Base-by-base conservation (phyloP, 441 rosid species). In the Cnidoscolus chayamansa region DNA sequence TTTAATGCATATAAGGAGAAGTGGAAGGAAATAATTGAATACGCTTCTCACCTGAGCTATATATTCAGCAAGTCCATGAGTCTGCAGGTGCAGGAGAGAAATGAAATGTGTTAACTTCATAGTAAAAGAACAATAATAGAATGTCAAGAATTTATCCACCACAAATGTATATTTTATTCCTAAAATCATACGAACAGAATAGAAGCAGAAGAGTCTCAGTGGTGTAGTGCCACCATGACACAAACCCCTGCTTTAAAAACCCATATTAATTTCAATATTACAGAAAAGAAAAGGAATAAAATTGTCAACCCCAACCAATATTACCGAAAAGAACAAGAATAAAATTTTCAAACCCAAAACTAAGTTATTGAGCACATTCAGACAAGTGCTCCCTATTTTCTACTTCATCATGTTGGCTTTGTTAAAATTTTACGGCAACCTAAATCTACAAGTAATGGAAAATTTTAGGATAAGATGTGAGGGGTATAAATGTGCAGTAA, bases 11-110 rank as follows among this genome's bases (percentile, higher is more conserved):
- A 61, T 9, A 51, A 31, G 60, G 17, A 63, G n/a, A 49, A 32
- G 43, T 43, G 40, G 58, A 68, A 45, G 64, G 10, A 68, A 69
- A 10, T 65, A 45, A 71, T 57, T 67, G 58, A 74, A 79, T 17
- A 62, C 68, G 60, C 68, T 57, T 72, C 77, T 83, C 81, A 91
- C 98, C 89, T 94, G 97, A 85, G 99, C 98, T 72, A 94, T 90
- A 77, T 90, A 94, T 83, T 94, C 99, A 35, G 99, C 99, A 81
- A 94, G 87, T 64, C 98, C 97, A 82, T 89, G 92, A 72, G 91
- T 89, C 99, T 94, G 90, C 80, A 85, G 11, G 5, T 94, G 90
- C 80, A 40, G 43, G 76, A 73, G 82, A 43, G 25, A 55, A 75
- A 80, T 74, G 50, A 50, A 61, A 5, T 6, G 4, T 19, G 64